phyloP scores from a whole-genome alignment of 371 early-diverging fungal genomes.

The Funneliformis caledonium region DNA sequence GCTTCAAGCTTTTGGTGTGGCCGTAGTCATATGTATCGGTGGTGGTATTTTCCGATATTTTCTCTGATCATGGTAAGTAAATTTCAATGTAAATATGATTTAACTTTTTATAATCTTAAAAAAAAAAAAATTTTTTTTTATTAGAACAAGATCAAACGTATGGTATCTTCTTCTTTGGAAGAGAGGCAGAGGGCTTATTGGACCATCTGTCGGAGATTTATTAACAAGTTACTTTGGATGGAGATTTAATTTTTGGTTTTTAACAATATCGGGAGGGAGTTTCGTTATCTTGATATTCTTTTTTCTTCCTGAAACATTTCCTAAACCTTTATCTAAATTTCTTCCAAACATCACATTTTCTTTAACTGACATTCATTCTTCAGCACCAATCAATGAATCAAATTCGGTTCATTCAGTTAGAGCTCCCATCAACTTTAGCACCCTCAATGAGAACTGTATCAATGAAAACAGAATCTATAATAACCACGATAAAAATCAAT shows the following conservation, averaged over 20 bases:
- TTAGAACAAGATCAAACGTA: conserved; percentile 27
- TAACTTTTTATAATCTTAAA: not conserved
- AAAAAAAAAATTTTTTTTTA: not conserved
- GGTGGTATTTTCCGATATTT: conserved; percentile 36
- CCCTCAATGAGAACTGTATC: too few species aligned
- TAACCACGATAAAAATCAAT: not conserved
- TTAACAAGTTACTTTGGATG: not conserved
- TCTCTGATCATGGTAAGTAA: not conserved
- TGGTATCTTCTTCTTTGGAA: conserved; percentile 16
- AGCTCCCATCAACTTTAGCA: too few species aligned
- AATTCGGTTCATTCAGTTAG: too few species aligned
- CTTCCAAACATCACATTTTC: not conserved
- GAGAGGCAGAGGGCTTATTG: conserved; percentile 10
- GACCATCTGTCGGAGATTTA: conserved; percentile 7
- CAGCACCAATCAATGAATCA: not conserved
- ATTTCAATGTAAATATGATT: not conserved
- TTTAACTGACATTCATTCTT: not conserved
- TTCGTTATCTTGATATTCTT: not conserved
- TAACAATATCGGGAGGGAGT: not conserved
- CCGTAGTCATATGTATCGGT: conserved; percentile 41
- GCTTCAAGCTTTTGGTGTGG: conserved; percentile 74
- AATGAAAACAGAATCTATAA: too few species aligned
- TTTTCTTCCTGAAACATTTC: conserved; percentile 23
- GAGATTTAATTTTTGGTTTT: conserved; percentile 33
- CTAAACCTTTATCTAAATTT: not conserved